Percentiles rank a stretch among this genome's conserved stretches.
These are phyloP conservation scores for Lophium mytilinum DNA, from an alignment of 495 filamentous ascomycete species.

Conservation along the genomic window DNA sequence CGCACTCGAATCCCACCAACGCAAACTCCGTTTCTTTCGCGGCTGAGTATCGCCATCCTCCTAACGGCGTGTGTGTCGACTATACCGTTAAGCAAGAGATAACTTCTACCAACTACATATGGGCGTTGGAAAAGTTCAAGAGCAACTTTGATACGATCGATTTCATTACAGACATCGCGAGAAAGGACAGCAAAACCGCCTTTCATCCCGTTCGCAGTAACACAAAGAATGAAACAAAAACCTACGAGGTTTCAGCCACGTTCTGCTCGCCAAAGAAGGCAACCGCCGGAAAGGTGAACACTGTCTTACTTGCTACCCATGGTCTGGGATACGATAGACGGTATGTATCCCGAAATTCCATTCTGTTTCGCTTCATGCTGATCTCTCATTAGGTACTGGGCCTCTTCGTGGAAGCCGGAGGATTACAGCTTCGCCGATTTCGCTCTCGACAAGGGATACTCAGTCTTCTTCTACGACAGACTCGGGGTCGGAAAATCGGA, in stretches of 20 bases:
- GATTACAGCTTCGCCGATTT: slow-evolving; percentile 20
- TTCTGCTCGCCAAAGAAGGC: slow-evolving; percentile 14
- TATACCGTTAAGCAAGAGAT: slow-evolving; percentile 5
- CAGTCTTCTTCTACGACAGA: slow-evolving; percentile 26
- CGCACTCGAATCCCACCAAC: neutral
- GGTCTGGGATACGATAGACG: slow-evolving; percentile 20
- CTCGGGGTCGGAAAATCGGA: slow-evolving; percentile 18
- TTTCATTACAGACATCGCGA: slow-evolving; percentile 1
- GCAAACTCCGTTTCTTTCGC: neutral
- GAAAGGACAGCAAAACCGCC: neutral
- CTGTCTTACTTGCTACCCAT: slow-evolving; percentile 19
- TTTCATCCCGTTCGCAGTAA: slow-evolving; percentile 5
- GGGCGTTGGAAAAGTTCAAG: slow-evolving; percentile 4
- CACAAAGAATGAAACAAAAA: slow-evolving; percentile 6
- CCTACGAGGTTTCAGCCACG: slow-evolving; percentile 10
- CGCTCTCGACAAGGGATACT: slow-evolving; percentile 20
- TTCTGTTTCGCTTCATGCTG: neutral
- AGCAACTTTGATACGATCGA: slow-evolving; percentile 19
- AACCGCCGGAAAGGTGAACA: slow-evolving; percentile 15
- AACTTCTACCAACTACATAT: slow-evolving; percentile 4
- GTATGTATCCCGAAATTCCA: neutral
- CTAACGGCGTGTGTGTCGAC: slow-evolving; percentile 17
- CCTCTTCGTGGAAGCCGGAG: slow-evolving; percentile 6
- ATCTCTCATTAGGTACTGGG: slow-evolving; percentile 20
- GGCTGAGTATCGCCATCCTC: neutral